Conservation (phyloP, 2,329 filamentous ascomycete genomes). For the Neofusicoccum kwambonambiense region DNA sequence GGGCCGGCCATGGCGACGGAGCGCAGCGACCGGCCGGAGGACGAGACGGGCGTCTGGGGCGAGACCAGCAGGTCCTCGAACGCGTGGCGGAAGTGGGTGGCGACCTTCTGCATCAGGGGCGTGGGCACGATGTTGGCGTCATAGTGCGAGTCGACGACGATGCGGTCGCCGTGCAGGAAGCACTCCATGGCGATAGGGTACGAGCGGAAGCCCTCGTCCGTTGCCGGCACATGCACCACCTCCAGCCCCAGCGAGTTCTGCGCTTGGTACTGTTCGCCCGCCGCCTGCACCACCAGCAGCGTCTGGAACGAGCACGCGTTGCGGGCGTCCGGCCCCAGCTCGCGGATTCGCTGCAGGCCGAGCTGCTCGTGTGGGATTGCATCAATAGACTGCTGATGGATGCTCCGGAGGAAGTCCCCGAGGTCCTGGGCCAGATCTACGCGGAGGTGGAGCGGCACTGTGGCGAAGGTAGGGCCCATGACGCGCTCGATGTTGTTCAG, state of each 20-base stretch:
- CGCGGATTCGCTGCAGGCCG: neutral
- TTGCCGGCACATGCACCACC: neutral
- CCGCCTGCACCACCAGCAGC: slow-evolving; percentile 33
- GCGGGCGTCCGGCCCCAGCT: neutral
- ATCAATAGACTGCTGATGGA: neutral
- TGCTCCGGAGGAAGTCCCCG: neutral
- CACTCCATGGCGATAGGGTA: neutral
- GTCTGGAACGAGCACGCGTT: slow-evolving; percentile 17
- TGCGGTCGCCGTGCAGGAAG: neutral
- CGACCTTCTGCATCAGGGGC: neutral
- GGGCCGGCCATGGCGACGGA: neutral
- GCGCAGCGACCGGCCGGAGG: neutral
- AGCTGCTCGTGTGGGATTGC: neutral
- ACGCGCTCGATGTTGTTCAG: slow-evolving; percentile 22
- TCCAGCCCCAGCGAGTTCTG: slow-evolving; percentile 9
- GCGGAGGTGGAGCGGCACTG: slow-evolving; percentile 25
- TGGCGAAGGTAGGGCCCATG: slow-evolving; percentile 31
- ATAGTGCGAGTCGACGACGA: neutral
- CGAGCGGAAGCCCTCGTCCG: slow-evolving; percentile 18
- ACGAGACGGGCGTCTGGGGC: too few relatives aligned
- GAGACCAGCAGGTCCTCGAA: neutral
- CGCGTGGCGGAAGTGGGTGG: neutral
- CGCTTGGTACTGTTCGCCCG: slow-evolving; percentile 50
- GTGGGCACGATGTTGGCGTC: neutral
- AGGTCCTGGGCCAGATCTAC: slow-evolving; percentile 21